phyloP scores from a whole-genome alignment of 345 rosid species.

The Dipteronia sinensis region DNA sequence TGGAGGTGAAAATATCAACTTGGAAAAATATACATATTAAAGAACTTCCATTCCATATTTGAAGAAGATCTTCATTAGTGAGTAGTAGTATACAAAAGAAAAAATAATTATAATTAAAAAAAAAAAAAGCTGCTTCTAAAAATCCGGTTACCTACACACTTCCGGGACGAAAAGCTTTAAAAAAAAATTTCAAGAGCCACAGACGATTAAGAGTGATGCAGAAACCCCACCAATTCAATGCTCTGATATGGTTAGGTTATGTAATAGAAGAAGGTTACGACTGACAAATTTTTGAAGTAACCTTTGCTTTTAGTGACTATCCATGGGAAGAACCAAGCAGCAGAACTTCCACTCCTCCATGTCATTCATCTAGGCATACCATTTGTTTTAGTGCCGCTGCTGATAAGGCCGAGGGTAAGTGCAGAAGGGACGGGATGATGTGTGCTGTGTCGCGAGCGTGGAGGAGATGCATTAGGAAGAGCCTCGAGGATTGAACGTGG shows the following conservation, averaged over 20 bases:
- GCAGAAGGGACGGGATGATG: constrained; percentile 22
- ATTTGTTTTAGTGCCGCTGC: constrained; percentile 10
- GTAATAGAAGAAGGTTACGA: neutral
- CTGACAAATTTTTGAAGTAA: neutral
- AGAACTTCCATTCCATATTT: constrained; percentile 22
- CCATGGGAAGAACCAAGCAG: constrained; percentile 2
- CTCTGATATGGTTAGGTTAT: neutral
- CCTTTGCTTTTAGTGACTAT: constrained; percentile 8
- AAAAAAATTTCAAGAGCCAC: constrained; percentile 8
- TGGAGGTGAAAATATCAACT: constrained; percentile 1
- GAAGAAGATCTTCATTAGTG: constrained; percentile 27
- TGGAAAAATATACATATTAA: constrained; percentile 19
- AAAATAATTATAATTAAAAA: neutral
- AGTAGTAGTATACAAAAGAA: constrained; percentile 25
- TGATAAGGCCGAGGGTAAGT: neutral
- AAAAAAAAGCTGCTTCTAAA: no score
- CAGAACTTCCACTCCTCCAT: constrained; percentile 21
- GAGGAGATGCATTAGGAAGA: constrained; percentile 49
- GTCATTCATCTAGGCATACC: neutral
- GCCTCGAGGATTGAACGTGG: constrained; percentile 59
- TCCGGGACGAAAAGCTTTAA: neutral
- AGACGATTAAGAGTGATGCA: constrained; percentile 10
- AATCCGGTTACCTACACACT: neutral
- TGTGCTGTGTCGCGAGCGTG: constrained; percentile 16
- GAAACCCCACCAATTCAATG: constrained; percentile 2